A percentile compares a stretch with the other conserved stretches of the same genome.
Evolutionary conservation across 306 rosid genomes (phyloP).

Genomic region (Hippophae rhamnoides): DNA sequence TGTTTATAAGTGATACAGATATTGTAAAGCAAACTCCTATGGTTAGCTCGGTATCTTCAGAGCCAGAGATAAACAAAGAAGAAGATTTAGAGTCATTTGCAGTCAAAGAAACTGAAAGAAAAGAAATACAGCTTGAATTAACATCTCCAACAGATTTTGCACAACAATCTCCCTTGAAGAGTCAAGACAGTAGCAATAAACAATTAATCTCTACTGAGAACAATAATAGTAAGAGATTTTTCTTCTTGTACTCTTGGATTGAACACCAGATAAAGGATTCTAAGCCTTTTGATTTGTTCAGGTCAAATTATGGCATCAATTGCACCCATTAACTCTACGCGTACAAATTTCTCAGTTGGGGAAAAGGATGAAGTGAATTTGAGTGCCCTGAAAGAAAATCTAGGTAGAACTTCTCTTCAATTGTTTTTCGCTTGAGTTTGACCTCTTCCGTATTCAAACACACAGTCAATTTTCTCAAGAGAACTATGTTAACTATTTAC

Average conservation of each 20-base stretch:
- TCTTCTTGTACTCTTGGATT: conserved; percentile 12
- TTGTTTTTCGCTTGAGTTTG: background rate
- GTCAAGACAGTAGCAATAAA: conserved; percentile 17
- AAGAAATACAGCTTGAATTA: conserved; percentile 16
- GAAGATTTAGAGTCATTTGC: conserved; percentile 18
- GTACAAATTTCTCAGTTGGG: conserved; percentile 16
- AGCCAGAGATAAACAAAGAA: conserved; percentile 15
- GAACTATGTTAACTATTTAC: background rate
- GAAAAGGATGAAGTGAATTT: conserved; percentile 15
- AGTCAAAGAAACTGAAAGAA: conserved; percentile 12
- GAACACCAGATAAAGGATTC: background rate
- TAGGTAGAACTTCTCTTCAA: conserved; percentile 29
- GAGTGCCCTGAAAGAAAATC: conserved; percentile 24
- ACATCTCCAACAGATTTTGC: conserved; percentile 19
- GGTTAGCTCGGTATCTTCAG: conserved; percentile 11
- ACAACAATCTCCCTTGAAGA: conserved; percentile 25
- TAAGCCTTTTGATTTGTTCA: background rate
- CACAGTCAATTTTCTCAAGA: background rate
- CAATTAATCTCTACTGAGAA: conserved; percentile 14
- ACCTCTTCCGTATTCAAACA: background rate
- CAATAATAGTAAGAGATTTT: conserved; percentile 23
- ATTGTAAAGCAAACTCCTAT: conserved; percentile 11
- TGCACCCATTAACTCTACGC: conserved; percentile 15
- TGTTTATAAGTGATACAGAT: conserved; percentile 29
- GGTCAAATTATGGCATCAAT: conserved; percentile 5